Base-by-base conservation (phyloP, 2,329 filamentous ascomycete genomes). In the Tympanopsis confertula region DNA sequence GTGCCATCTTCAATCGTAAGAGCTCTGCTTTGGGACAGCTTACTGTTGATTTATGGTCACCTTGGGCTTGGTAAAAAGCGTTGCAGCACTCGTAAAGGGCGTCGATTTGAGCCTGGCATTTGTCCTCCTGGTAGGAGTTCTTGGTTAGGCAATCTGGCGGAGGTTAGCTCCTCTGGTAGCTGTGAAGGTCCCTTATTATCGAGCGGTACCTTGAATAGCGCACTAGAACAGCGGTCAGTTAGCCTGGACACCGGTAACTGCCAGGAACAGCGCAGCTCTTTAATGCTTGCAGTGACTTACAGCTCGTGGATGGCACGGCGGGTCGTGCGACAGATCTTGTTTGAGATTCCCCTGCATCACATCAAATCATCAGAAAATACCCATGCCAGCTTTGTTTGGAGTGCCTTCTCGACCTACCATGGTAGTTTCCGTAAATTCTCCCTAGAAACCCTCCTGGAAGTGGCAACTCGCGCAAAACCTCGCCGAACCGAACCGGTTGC, bases 351-450 rank as follows among this genome's bases (percentile, higher is more conserved):
- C 24, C 24, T 28, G 62, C 38, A 64, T 67, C 19, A 65, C 67
- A 39, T 67, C 67, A 20, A 88, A 96, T 64, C 91, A 98, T 61
- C 70, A 98, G 4, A 98, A 98, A 66, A 96, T 98, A 66, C 98
- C 98, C 61, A 91, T 98, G 13, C 96, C 91, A 0, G 91, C 98
- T 52, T n/a, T n/a, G n/a, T n/a, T n/a, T n/a, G n/a, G n/a, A n/a
- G n/a, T n/a, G n/a, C n/a, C n/a, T n/a, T n/a, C n/a, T n/a, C n/a
- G n/a, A n/a, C n/a, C n/a, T n/a, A n/a, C n/a, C n/a, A n/a, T n/a
- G n/a, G n/a, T n/a, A n/a, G n/a, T n/a, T n/a, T n/a, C n/a, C n/a
- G n/a, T n/a, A n/a, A n/a, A n/a, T n/a, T n/a, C n/a, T n/a, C n/a
- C n/a, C n/a, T n/a, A n/a, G n/a, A n/a, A n/a, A n/a, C n/a, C n/a